A percentile compares a stretch with the other conserved stretches of the same genome.
phyloP scores from a whole-genome alignment of 139 green algal genomes.

The Parachlorella kessleri region DNA sequence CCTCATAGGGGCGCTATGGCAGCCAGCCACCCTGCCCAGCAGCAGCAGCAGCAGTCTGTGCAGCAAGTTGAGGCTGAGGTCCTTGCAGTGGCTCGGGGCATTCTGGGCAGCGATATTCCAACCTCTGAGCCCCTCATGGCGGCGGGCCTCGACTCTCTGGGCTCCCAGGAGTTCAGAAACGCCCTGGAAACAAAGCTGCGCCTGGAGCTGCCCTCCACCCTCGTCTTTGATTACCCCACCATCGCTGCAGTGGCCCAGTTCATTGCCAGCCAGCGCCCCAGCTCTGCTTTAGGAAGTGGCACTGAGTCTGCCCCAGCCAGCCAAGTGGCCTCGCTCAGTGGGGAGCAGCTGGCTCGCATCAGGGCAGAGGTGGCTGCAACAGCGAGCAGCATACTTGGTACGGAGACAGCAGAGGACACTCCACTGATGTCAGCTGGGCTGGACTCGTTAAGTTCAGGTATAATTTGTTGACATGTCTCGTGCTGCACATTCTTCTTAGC shows the following conservation, averaged over 20 bases:
- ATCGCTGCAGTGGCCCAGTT: constrained; percentile 40
- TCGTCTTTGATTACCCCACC: constrained; percentile 68
- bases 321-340: too few relatives aligned
- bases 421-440: constrained; percentile 59
- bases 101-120: constrained; percentile 46
- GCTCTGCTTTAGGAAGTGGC: too few relatives aligned
- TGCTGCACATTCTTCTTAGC: too few relatives aligned
- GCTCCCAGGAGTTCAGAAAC: constrained; percentile 36
- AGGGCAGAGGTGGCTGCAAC: constrained; percentile 15
- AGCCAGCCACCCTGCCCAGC: too few relatives aligned
- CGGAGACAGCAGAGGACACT: not conserved
- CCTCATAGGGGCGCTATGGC: not conserved
- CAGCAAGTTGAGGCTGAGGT: constrained; percentile 6
- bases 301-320: too few relatives aligned
- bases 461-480: not conserved
- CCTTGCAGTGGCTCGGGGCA: constrained; percentile 16
- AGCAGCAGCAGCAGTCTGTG: constrained; percentile 14
- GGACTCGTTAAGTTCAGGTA: constrained; percentile 48
- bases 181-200: constrained; percentile 42
- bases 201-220: constrained; percentile 39
- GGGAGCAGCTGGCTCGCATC: constrained; percentile 19
- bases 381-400: constrained; percentile 21
- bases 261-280: constrained; percentile 1
- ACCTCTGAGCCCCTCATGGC: constrained; percentile 51
- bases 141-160: constrained; percentile 66